phyloP scores from a whole-genome alignment of 1,284 basidiomycete species.

The Sphagnurus paluster region DNA sequence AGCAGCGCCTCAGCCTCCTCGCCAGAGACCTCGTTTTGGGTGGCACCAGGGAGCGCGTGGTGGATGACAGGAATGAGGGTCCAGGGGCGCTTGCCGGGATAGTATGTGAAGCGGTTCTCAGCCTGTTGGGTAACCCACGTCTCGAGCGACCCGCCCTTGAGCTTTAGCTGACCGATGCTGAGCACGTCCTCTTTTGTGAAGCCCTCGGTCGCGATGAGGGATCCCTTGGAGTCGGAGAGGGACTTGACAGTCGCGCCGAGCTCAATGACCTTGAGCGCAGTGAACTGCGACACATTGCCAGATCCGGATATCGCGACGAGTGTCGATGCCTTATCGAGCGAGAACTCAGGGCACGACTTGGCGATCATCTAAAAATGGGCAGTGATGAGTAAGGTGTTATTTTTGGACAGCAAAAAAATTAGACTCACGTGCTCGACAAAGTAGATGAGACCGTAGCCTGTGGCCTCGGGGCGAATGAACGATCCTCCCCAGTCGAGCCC shows the following conservation, averaged over 20 bases:
- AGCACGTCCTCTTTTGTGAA: conserved; percentile 62
- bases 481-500: conserved; percentile 75
- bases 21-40: conserved; percentile 78
- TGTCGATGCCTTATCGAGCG: conserved; percentile 42
- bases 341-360: conserved; percentile 45
- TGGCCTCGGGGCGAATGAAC: conserved; percentile 73
- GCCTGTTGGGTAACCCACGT: conserved; percentile 41
- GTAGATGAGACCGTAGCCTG: conserved; percentile 80
- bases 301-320: conserved; percentile 74
- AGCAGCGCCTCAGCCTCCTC: conserved; percentile 74
- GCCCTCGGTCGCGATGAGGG: conserved; percentile 62
- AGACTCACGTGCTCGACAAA: conserved; percentile 68
- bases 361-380: conserved; percentile 47
- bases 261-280: conserved; percentile 79
- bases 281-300: conserved; percentile 78
- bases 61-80: conserved; percentile 67
- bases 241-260: conserved; percentile 75
- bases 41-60: conserved; percentile 76
- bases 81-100: conserved; percentile 73
- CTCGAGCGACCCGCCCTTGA: conserved; percentile 61
- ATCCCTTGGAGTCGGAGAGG: conserved; percentile 80
- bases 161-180: conserved; percentile 63
- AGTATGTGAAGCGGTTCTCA: conserved; percentile 56
- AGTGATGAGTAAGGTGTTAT: not conserved
- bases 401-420: conserved; percentile 1